Conservation (phyloP, 1,284 basidiomycete species). For the Ceratobasidium sp. region DNA sequence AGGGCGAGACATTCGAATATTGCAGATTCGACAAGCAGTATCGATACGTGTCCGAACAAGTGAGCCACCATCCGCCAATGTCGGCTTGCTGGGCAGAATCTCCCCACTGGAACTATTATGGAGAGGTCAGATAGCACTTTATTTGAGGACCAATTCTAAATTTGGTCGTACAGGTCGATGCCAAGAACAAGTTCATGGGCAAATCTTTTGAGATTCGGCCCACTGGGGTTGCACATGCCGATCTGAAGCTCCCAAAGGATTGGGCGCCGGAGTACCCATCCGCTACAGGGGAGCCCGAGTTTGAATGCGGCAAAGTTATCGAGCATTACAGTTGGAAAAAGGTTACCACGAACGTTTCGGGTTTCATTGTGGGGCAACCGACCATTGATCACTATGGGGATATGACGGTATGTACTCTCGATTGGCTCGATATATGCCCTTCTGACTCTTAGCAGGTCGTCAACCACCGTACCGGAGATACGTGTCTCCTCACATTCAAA, state of each 20-base stretch:
- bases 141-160: not conserved
- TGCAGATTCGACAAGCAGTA: constrained; percentile 86
- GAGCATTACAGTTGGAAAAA: constrained; percentile 96
- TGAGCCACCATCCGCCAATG: constrained; percentile 95
- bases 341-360: constrained; percentile 90
- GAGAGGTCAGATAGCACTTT: constrained; percentile 66
- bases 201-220: constrained; percentile 96
- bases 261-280: constrained; percentile 54
- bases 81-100: constrained; percentile 96
- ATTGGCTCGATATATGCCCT: not conserved
- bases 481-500: constrained; percentile 91
- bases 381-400: constrained; percentile 98
- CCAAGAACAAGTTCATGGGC: constrained; percentile 94
- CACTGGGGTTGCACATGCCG: constrained; percentile 89
- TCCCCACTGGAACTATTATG: constrained; percentile 88
- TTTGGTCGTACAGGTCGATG: constrained; percentile 66
- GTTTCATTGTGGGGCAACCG: constrained; percentile 90
- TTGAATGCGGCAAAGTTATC: constrained; percentile 59
- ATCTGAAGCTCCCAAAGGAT: constrained; percentile 77
- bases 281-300: constrained; percentile 44
- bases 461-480: constrained; percentile 92
- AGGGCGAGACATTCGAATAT: constrained; percentile 93
- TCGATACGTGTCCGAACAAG: constrained; percentile 92
- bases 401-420: constrained; percentile 82
- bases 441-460: constrained; percentile 61